Percentiles rank a stretch among this genome's conserved stretches.
Conservation (phyloP, 2,329 filamentous ascomycete genomes). For the Aspergillus piperis region DNA sequence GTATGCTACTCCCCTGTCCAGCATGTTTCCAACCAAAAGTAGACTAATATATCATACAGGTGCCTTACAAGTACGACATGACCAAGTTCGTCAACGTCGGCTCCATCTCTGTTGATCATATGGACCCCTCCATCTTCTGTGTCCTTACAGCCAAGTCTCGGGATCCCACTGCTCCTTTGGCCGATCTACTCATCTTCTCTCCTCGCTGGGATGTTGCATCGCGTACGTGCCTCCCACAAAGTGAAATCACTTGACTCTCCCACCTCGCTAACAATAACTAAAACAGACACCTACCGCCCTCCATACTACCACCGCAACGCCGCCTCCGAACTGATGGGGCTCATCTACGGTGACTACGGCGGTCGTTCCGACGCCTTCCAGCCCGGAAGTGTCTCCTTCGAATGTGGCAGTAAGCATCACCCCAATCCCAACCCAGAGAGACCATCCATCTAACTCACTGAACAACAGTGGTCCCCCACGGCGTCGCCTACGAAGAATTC, state of each 20-base stretch:
- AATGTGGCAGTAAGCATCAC: slow-evolving; percentile 34
- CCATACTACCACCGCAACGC: slow-evolving; percentile 48
- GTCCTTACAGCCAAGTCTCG: slow-evolving; percentile 45
- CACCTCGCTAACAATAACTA: not conserved
- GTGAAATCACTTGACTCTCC: not conserved
- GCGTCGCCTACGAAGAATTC: slow-evolving; percentile 40
- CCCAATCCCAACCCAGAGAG: not conserved
- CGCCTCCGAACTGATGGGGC: slow-evolving; percentile 42
- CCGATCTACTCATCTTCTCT: slow-evolving; percentile 44
- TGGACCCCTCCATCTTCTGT: slow-evolving; percentile 45
- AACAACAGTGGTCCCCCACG: slow-evolving; percentile 36
- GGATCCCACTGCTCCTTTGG: slow-evolving; percentile 35
- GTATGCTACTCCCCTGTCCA: slow-evolving; percentile 20
- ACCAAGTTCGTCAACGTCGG: slow-evolving; percentile 45
- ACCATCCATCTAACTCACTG: not conserved
- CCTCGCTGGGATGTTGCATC: slow-evolving; percentile 44
- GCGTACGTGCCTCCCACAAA: slow-evolving; percentile 23
- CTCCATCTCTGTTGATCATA: slow-evolving; percentile 43
- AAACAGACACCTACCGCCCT: slow-evolving; percentile 40
- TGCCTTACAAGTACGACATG: slow-evolving; percentile 46
- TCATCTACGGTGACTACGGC: slow-evolving; percentile 39
- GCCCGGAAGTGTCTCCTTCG: slow-evolving; percentile 38
- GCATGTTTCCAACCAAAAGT: not conserved
- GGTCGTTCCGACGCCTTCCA: slow-evolving; percentile 38
- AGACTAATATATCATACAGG: slow-evolving; percentile 19